These are phyloP conservation scores for Ogataea paradorogensis DNA, from an alignment of 805 yeast genomes.

Conservation along the genomic window DNA sequence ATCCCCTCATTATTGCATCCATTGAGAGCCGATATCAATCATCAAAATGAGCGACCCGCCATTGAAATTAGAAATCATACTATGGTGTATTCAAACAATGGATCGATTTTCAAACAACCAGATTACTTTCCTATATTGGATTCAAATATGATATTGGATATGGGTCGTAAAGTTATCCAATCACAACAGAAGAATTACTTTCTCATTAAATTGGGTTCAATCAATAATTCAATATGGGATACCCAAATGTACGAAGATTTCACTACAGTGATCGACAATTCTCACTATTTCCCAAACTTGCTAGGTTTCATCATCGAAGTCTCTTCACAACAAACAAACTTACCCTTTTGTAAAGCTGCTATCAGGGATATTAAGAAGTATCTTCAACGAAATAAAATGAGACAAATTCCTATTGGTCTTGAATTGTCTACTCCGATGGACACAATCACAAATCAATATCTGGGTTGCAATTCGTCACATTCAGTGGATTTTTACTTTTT, in stretches of 20 bases:
- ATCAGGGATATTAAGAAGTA: constrained; percentile 79
- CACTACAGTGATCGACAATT: constrained; percentile 69
- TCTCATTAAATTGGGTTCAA: constrained; percentile 14
- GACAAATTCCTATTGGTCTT: constrained; percentile 39
- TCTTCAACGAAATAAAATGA: constrained; percentile 39
- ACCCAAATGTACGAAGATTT: constrained; percentile 58
- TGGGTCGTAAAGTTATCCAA: constrained; percentile 9
- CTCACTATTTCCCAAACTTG: constrained; percentile 67
- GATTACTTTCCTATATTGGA: constrained; percentile 4
- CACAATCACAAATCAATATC: constrained; percentile 10
- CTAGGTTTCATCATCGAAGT: constrained; percentile 91
- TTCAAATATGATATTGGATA: constrained; percentile 10
- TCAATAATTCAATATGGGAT: constrained; percentile 19
- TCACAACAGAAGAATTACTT: constrained; percentile 15
- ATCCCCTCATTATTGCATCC: constrained; percentile 12
- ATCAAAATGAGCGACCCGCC: constrained; percentile 11
- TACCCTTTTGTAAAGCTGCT: constrained; percentile 84
- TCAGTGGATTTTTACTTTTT: constrained; percentile 17
- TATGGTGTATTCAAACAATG: constrained; percentile 17
- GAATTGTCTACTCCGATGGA: constrained; percentile 3
- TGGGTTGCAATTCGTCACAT: constrained; percentile 15
- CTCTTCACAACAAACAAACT: constrained; percentile 75
- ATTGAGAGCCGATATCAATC: constrained; percentile 6
- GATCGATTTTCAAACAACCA: constrained; percentile 11
- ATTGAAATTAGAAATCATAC: constrained; percentile 12